Conservation (phyloP, 139 green algal species). For the Coelastrella sp. region DNA sequence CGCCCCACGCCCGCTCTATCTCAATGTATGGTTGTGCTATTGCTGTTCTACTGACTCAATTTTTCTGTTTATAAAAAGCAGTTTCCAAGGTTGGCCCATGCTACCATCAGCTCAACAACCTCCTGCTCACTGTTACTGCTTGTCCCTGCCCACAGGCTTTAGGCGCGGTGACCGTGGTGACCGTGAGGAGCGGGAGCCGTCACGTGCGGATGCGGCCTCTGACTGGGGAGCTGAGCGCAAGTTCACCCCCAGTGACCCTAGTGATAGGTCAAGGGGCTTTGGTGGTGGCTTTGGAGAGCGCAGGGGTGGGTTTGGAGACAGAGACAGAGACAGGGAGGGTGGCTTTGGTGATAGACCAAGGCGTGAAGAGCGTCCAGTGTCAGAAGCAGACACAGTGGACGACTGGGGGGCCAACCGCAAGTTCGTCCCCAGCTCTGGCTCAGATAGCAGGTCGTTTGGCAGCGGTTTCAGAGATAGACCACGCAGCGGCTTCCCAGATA, state of each 20-base stretch:
- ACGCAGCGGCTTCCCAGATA: constrained; percentile 12
- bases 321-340: constrained; percentile 50
- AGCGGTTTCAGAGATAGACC: constrained; percentile 38
- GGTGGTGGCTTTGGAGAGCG: constrained; percentile 48
- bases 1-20: too few relatives aligned
- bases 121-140: neutral
- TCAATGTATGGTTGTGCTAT: too few relatives aligned
- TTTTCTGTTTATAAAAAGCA: too few relatives aligned
- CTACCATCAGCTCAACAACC: neutral
- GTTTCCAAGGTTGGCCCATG: too few relatives aligned
- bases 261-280: constrained; percentile 51
- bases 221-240: constrained; percentile 84
- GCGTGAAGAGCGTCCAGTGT: constrained; percentile 59
- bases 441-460: constrained; percentile 28
- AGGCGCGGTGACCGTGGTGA: constrained; percentile 35
- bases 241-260: constrained; percentile 63
- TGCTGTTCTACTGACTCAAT: too few relatives aligned
- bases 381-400: constrained; percentile 76
- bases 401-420: constrained; percentile 79
- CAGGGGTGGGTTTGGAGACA: constrained; percentile 52
- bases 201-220: constrained; percentile 77
- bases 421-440: constrained; percentile 63
- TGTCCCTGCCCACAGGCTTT: constrained; percentile 21
- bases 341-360: constrained; percentile 56
- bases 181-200: constrained; percentile 66